Conservation (phyloP, 768 basidiomycete species). For the Leucosporidium scottii region DNA sequence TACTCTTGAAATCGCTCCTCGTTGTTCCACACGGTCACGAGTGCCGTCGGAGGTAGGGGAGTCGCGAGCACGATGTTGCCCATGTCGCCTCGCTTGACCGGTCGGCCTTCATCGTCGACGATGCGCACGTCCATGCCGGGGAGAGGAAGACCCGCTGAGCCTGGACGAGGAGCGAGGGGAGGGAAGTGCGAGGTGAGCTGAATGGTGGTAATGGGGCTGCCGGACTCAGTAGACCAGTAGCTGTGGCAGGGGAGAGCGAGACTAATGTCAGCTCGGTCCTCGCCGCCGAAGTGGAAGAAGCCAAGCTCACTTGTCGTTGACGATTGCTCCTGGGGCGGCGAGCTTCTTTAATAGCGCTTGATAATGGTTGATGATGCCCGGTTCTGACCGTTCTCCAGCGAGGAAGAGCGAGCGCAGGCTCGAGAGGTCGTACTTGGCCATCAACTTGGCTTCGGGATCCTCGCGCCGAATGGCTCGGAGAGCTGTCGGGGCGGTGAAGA, state of each 20-base stretch:
- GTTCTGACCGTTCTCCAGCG: slow-evolving; percentile 8
- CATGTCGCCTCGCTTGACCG: slow-evolving; percentile 5
- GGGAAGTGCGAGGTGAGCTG: not conserved
- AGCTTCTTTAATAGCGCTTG: not conserved
- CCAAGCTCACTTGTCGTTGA: slow-evolving; percentile 5
- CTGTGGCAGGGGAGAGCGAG: not conserved
- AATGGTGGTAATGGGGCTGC: slow-evolving; percentile 7
- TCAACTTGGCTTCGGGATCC: slow-evolving; percentile 2
- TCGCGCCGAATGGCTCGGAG: slow-evolving; percentile 8
- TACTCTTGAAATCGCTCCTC: slow-evolving; percentile 4
- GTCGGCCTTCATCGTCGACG: slow-evolving; percentile 9
- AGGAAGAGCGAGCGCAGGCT: slow-evolving; percentile 5
- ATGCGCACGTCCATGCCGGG: slow-evolving; percentile 12
- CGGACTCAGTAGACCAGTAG: slow-evolving; percentile 9
- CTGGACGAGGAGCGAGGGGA: slow-evolving; percentile 4
- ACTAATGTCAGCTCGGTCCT: not conserved
- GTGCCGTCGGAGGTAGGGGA: not conserved
- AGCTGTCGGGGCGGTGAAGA: slow-evolving; percentile 14
- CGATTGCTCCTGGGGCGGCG: slow-evolving; percentile 3
- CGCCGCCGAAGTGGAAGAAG: not conserved
- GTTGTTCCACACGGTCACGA: slow-evolving; percentile 1
- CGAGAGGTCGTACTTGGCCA: slow-evolving; percentile 7
- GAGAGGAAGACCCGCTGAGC: slow-evolving; percentile 5
- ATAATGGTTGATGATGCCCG: not conserved
- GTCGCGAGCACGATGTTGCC: slow-evolving; percentile 3